Percentiles rank a stretch among this genome's conserved stretches.
These are phyloP conservation scores for Daldinia grandis DNA, from an alignment of 495 filamentous ascomycete species.

Conservation along the genomic window DNA sequence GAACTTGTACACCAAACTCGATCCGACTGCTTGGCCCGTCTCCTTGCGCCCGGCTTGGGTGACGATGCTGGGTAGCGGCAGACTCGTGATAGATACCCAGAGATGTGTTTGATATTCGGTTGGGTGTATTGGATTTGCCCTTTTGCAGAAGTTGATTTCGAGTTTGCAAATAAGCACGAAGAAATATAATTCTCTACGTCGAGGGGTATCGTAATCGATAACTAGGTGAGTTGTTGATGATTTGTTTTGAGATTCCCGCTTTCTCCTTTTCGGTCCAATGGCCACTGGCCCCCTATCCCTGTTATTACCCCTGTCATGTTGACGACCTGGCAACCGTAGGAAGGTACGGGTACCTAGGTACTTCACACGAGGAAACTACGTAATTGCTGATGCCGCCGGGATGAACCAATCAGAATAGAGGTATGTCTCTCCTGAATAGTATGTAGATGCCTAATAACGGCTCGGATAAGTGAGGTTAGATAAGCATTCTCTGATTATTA, in stretches of 20 bases:
- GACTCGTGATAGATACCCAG: neutral
- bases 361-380: conserved; percentile 11
- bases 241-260: conserved; percentile 28
- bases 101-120: neutral
- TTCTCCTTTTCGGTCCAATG: conserved; percentile 14
- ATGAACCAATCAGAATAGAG: conserved; percentile 21
- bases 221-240: conserved; percentile 24
- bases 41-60: conserved; percentile 19
- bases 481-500: conserved; percentile 3
- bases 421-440: neutral
- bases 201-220: conserved; percentile 24
- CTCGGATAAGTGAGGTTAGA: conserved; percentile 4
- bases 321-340: conserved; percentile 35
- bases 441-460: neutral
- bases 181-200: neutral
- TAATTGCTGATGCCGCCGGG: conserved; percentile 13
- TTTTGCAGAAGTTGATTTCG: neutral
- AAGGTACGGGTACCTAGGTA: conserved; percentile 10
- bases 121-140: neutral
- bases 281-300: conserved; percentile 19
- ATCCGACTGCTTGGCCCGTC: neutral
- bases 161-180: conserved; percentile 1
- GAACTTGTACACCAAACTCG: conserved; percentile 27
- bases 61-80: conserved; percentile 4
- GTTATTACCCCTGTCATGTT: conserved; percentile 28